Conservation (phyloP, 768 basidiomycete genomes). For the Suillus variegatus region DNA sequence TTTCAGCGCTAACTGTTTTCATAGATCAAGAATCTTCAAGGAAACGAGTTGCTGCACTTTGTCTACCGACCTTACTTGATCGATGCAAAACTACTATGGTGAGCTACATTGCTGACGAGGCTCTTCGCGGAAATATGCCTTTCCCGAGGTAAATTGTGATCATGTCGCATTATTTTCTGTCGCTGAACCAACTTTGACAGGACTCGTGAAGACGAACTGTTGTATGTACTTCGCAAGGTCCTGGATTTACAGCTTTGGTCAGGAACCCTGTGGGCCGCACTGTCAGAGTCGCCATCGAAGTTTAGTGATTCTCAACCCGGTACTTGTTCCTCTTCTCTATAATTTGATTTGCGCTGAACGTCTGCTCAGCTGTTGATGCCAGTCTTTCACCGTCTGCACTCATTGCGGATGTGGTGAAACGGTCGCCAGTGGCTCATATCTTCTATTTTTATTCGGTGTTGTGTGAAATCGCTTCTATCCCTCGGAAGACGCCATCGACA, state of each 20-base stretch:
- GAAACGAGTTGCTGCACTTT: conserved; percentile 70
- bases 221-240: conserved; percentile 83
- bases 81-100: conserved; percentile 73
- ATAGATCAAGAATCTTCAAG: conserved; percentile 63
- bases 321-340: conserved; percentile 29
- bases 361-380: conserved; percentile 40
- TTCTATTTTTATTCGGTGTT: conserved; percentile 86
- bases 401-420: conserved; percentile 69
- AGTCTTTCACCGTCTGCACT: conserved; percentile 51
- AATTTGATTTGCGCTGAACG: conserved; percentile 1
- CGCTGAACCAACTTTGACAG: conserved; percentile 37
- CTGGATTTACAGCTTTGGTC: conserved; percentile 70
- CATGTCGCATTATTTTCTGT: background rate
- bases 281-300: conserved; percentile 63
- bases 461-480: conserved; percentile 76
- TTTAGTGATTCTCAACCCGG: conserved; percentile 59
- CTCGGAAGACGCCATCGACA: conserved; percentile 63
- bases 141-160: conserved; percentile 66
- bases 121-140: conserved; percentile 82
- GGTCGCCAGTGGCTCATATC: conserved; percentile 79
- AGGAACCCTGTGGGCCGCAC: conserved; percentile 75
- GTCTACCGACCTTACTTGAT: conserved; percentile 69
- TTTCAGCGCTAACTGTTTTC: background rate
- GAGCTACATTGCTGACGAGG: conserved; percentile 82
- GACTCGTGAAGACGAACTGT: conserved; percentile 83